phyloP scores from a whole-genome alignment of 2,329 filamentous ascomycete genomes.

The Neodidymelliopsis sp. region DNA sequence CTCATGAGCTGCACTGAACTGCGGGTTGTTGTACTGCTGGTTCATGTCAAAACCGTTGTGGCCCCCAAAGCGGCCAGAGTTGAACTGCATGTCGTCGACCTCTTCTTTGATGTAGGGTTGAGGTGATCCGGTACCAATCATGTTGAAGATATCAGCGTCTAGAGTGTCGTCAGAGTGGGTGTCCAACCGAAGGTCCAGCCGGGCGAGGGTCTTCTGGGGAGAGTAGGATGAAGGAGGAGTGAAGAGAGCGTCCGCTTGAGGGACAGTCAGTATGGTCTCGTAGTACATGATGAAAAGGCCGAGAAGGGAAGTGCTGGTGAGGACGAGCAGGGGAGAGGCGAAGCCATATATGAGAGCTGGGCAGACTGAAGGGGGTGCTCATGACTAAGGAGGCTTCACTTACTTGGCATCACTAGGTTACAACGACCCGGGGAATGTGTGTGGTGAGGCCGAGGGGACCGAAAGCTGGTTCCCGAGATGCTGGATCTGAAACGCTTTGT shows the following conservation, averaged over 20 bases:
- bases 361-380: conserved; percentile 32
- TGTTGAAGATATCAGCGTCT: conserved; percentile 56
- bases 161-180: conserved; percentile 51
- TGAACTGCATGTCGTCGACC: conserved; percentile 68
- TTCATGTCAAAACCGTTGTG: conserved; percentile 60
- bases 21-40: conserved; percentile 57
- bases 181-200: conserved; percentile 49
- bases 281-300: conserved; percentile 42
- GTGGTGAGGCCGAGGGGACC: conserved; percentile 41
- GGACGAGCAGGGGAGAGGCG: conserved; percentile 20
- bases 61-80: conserved; percentile 57
- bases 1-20: conserved; percentile 56
- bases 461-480: conserved; percentile 44
- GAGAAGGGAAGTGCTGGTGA: conserved; percentile 8
- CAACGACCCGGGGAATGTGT: conserved; percentile 48
- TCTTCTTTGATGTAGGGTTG: conserved; percentile 74
- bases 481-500: conserved; percentile 50
- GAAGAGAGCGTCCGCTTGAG: conserved; percentile 53
- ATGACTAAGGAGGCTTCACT: conserved; percentile 46
- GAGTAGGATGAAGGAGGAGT: conserved; percentile 53
- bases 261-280: conserved; percentile 49
- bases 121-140: conserved; percentile 63
- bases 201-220: conserved; percentile 48
- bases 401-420: conserved; percentile 52
- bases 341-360: conserved; percentile 36